Percentiles rank a stretch among this genome's conserved stretches.
phyloP scores from a whole-genome alignment of 345 rosid species.

The Dipteronia sinensis region DNA sequence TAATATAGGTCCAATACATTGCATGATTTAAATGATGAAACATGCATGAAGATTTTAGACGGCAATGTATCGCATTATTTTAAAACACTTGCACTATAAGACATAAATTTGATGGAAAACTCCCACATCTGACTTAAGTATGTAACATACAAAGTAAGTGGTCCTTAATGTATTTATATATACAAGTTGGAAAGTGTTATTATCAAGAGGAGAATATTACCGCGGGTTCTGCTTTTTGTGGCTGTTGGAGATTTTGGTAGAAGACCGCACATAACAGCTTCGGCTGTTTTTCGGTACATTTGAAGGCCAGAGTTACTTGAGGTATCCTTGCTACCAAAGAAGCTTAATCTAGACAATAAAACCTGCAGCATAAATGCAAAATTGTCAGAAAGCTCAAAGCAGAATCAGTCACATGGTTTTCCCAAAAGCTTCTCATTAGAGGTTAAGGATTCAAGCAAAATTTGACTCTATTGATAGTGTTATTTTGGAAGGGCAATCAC shows the following conservation, averaged over 20 bases:
- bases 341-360: conserved; percentile 73
- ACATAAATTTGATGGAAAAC: not conserved
- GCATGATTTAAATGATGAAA: not conserved
- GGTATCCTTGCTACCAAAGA: conserved; percentile 64
- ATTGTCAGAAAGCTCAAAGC: not conserved
- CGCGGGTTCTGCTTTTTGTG: conserved; percentile 72
- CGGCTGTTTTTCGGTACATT: conserved; percentile 78
- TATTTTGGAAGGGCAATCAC: not conserved
- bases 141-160: not conserved
- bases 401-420: not conserved
- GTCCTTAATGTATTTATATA: not conserved
- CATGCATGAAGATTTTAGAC: not conserved
- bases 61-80: not conserved
- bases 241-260: conserved; percentile 88
- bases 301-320: conserved; percentile 60
- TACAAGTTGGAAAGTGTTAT: not conserved
- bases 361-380: conserved; percentile 53
- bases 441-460: not conserved
- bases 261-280: conserved; percentile 92
- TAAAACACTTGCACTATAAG: not conserved
- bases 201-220: conserved; percentile 40
- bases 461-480: not conserved
- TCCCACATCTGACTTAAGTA: not conserved
- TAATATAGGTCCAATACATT: not conserved
- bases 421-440: not conserved